Base-by-base conservation (phyloP, 257 asterid species). In the Fraxinus cuspidata region DNA sequence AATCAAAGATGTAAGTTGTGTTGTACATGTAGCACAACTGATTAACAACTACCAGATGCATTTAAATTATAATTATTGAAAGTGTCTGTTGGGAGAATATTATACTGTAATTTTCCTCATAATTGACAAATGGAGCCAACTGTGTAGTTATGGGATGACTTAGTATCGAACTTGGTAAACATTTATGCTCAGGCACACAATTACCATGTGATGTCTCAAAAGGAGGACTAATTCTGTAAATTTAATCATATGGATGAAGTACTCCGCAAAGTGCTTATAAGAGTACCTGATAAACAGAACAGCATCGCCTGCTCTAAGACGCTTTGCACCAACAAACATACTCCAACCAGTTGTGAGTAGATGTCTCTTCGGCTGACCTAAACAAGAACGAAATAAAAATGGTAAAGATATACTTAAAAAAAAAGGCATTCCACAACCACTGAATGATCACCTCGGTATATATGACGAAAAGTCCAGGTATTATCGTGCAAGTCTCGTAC, bases 311-410 rank as follows among this genome's bases (percentile, higher is more conserved):
- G 99, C 97, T 85, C 92, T 85, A 63, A 95, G 99, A 73, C 99
- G 84, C 84, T 95, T 95, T 40, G 97, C 94, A 35, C 99, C 97
- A 51, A 95, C 96, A 78, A 95, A 95, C 98, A 95, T 91, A 83
- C 99, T 95, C 99, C 99, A 95, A 28, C 99, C 98, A 6, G 99
- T 93, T 13, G 99, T 95, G 18, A 95, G 92, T 73, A 95, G 96
- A 88, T 95, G 99, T 68, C 98, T 81, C 83, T 91, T 95, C 1
- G 99, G 99, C 87, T 93, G 99, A 83, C 99, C 99, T 95, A 77
- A 40, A 89, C 71, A 80, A 29, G 11, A 72, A 80, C 13, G 35
- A 82, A 77, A 86, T 1, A 15, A 40, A 58, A 19, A 65, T 7
- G 7, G 29, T 8, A 29, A 58, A 19, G 37, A 65, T 34, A 65